Conservation (phyloP, 2,329 filamentous ascomycete species). For the Colletotrichum tabaci region DNA sequence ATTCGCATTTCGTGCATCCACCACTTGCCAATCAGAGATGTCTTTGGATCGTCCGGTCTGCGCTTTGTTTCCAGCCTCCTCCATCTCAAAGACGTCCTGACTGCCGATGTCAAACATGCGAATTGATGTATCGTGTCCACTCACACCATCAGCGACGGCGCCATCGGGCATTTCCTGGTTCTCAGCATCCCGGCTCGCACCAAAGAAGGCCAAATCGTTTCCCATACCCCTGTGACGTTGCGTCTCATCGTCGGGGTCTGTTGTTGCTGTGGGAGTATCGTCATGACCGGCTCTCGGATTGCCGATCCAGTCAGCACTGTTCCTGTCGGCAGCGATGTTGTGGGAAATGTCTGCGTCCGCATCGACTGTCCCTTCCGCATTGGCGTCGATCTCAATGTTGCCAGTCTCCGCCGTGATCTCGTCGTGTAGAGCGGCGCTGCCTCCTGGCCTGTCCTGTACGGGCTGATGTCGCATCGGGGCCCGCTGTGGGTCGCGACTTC, state of each 20-base stretch:
- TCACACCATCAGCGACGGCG: background rate
- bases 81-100: background rate
- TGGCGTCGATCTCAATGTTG: background rate
- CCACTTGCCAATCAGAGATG: constrained; percentile 8
- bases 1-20: background rate
- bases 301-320: background rate
- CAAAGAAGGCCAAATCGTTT: background rate
- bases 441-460: background rate
- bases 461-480: constrained; percentile 1
- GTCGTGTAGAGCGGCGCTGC: too few relatives aligned
- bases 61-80: constrained; percentile 7
- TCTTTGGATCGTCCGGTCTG: background rate
- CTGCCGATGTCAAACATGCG: background rate
- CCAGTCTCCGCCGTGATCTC: too few relatives aligned
- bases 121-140: background rate
- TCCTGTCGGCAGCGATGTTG: background rate
- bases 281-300: background rate
- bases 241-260: background rate
- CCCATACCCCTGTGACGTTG: background rate
- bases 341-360: background rate
- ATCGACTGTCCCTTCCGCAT: too few relatives aligned
- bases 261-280: background rate
- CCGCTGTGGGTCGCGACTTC: background rate
- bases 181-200: background rate
- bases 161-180: background rate